Conservation (phyloP, 495 filamentous ascomycete species). For the Aspergillus mulundensis region DNA sequence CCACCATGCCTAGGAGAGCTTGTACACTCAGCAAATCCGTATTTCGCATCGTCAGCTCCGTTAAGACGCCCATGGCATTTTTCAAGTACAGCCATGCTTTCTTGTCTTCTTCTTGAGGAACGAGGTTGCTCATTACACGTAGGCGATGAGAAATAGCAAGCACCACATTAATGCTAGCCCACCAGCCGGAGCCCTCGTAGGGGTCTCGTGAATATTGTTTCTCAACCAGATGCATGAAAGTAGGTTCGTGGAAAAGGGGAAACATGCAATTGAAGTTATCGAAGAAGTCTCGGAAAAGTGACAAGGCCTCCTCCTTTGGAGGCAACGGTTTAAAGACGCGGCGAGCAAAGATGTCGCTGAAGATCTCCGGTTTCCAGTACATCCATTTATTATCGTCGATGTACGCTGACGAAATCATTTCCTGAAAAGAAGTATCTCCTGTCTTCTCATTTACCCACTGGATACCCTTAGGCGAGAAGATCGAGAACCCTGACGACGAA, state of each 20-base stretch:
- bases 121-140: conserved; percentile 92
- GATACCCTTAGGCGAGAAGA: conserved; percentile 95
- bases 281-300: conserved; percentile 87
- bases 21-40: conserved; percentile 97
- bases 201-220: conserved; percentile 87
- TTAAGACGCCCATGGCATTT: conserved; percentile 89
- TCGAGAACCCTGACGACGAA: conserved; percentile 96
- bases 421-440: conserved; percentile 88
- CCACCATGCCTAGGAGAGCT: conserved; percentile 86
- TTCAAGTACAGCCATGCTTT: conserved; percentile 95
- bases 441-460: conserved; percentile 99
- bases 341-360: conserved; percentile 84
- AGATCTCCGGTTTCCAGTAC: conserved; percentile 94
- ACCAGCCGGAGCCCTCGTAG: conserved; percentile 97
- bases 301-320: conserved; percentile 72
- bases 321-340: conserved; percentile 81
- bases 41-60: conserved; percentile 91
- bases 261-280: conserved; percentile 99
- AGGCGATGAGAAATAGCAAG: conserved; percentile 88
- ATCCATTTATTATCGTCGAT: conserved; percentile 90
- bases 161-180: conserved; percentile 93
- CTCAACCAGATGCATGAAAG: conserved; percentile 94
- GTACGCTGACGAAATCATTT: conserved; percentile 84
- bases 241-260: conserved; percentile 93
- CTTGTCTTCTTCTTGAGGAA: conserved; percentile 83